These are phyloP conservation scores for Phytopythium cucurbitacearum DNA, from an alignment of 352 stramenopile species.

Conservation along the genomic window DNA sequence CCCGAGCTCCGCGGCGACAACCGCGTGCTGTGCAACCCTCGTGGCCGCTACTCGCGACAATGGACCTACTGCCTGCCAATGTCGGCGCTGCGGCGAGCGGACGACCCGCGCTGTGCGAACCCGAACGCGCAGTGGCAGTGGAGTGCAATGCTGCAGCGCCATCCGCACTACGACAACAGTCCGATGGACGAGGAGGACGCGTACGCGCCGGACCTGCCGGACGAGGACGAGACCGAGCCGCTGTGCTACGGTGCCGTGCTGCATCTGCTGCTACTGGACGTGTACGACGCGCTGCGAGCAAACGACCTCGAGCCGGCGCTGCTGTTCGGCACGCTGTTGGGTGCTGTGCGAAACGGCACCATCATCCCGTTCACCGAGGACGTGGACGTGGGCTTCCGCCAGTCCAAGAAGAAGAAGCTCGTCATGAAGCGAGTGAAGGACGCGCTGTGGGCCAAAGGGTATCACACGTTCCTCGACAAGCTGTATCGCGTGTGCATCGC, in stretches of 20 bases:
- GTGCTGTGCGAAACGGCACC: slow-evolving; percentile 10
- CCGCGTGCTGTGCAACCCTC: slow-evolving; percentile 2
- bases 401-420: slow-evolving; percentile 3
- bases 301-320: slow-evolving; percentile 3
- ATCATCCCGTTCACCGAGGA: slow-evolving; percentile 20
- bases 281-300: slow-evolving; percentile 8
- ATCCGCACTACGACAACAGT: neutral
- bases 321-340: slow-evolving; percentile 12
- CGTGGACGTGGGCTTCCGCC: slow-evolving; percentile 12
- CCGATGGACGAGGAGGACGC: neutral
- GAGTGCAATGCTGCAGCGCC: neutral
- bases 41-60: neutral
- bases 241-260: slow-evolving; percentile 16
- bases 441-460: slow-evolving; percentile 5
- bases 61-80: slow-evolving; percentile 5
- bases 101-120: neutral
- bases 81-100: neutral
- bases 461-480: slow-evolving; percentile 15
- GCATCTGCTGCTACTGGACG: slow-evolving; percentile 14
- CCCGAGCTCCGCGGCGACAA: neutral
- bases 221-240: neutral
- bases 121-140: slow-evolving; percentile 1
- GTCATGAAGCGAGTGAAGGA: slow-evolving; percentile 7
- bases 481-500: slow-evolving; percentile 25
- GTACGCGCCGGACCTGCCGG: slow-evolving; percentile 1